Base-by-base conservation (phyloP, 345 rosid species). In the Aquilaria malaccensis region DNA sequence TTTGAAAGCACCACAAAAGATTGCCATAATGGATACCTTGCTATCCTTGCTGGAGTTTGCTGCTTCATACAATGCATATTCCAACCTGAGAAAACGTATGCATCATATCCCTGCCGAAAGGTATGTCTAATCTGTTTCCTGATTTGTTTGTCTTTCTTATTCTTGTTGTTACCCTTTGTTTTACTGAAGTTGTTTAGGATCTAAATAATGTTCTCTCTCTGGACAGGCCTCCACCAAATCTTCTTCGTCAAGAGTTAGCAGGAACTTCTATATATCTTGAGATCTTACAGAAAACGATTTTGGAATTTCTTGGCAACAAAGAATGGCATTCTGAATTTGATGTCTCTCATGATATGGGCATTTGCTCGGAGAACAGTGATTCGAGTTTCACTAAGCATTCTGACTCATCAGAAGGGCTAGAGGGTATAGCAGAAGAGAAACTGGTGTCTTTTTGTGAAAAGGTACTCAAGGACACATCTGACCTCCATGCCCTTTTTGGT, bases 141-240 rank as follows among this genome's bases (percentile, higher is more conserved):
- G 41, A 61, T 58, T n/a, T 37, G 10, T 67, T 52, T 37, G 13
- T 41, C 13, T 63, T 51, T 50, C 11, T 9, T 11, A 9, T 11
- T 10, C 11, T 14, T 9, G 30, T 49, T 46, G 14, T 11, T 10
- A 41, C 59, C 15, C 52, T 10, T 31, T 50, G 30, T 13, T 11
- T 63, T 69, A 64, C 45, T 54, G 45, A 56, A 67, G 15, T 30
- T 6, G 7, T 5, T 68, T 41, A 22, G 22, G 60, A 45, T 45
- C 30, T 41, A 54, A 22, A 58, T 56, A 46, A 59, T 51, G 45
- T 45, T 60, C 56, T 33, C 33, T 71, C 66, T 60, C 56, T 45
- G 61, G 60, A 69, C 91, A 94, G 99, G 86, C 96, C 95, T 45
- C 96, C 99, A 64, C 65, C 76, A 68, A 94, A 91, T 78, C 95